Base-by-base conservation (phyloP, 116 monocot species). In the Phalaenopsis hybrid region DNA sequence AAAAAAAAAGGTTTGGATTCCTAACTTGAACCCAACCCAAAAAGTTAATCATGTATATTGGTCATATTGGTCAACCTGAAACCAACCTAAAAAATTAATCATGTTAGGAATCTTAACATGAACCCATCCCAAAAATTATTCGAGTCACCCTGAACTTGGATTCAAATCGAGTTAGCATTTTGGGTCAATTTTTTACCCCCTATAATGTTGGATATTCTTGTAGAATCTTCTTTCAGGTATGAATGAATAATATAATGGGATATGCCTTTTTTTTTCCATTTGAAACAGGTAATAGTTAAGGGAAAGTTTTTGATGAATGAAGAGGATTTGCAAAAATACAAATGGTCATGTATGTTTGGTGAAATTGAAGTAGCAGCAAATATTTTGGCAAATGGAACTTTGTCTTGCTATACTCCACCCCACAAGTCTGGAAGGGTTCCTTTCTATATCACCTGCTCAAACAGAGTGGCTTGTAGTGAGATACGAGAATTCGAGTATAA, bases 301-400 rank as follows among this genome's bases (percentile, higher is more conserved):
- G 95, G 99, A 44, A 89, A 77, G 49, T 99, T 99, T 86, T 89
- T 99, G 93, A 86, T 80, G 84, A 88, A 85, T 81, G 86, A 86
- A 81, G 80, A 86, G 82, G 87, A 95, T 68, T 83, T 87, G 15
- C 82, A 87, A 13, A 95, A 95, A 16, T 89, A 80, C 80, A 86
- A 88, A 34, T 99, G 99, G 99, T 95, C 99, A 31, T 99, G 99
- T 77, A 95, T 99, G 99, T 95, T 99, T 88, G 96, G 99, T 46
- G 91, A 95, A 89, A 81, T 89, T 81, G 99, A 99, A 91, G 99
- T 99, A 80, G 91, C 90, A 44, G 99, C 94, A 80, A 81, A 91
- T 43, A 83, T 95, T 81, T 48, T 99, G 79, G 86, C 81, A 65
- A 89, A 94, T 85, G 90, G 94, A 45, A 81, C 85, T 76, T 86